Percentiles rank a stretch among this genome's conserved stretches.
These are phyloP conservation scores for Nakataea oryzae DNA, from an alignment of 2,329 filamentous ascomycete species.

Conservation along the genomic window DNA sequence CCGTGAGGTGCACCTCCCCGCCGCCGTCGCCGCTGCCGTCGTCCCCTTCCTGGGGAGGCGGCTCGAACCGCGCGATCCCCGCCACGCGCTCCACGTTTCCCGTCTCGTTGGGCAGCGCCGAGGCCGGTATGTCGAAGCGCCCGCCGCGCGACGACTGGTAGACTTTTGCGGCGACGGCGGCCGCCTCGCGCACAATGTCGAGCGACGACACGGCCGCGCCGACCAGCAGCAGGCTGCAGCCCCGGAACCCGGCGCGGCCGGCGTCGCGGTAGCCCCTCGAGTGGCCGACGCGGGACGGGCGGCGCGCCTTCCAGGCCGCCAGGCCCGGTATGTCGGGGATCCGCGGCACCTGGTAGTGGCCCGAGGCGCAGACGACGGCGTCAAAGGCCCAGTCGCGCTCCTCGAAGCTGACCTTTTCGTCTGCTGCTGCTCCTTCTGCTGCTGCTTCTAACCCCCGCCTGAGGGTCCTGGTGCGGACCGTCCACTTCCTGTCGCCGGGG, in stretches of 20 bases:
- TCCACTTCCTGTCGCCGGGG: constrained; percentile 31
- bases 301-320: constrained; percentile 40
- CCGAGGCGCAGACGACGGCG: constrained; percentile 54
- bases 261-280: constrained; percentile 65
- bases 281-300: constrained; percentile 45
- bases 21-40: too few relatives aligned
- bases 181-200: constrained; percentile 30
- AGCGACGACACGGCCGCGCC: constrained; percentile 38
- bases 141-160: constrained; percentile 49
- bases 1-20: constrained; percentile 10
- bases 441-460: constrained; percentile 1
- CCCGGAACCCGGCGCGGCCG: constrained; percentile 25
- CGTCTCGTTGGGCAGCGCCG: constrained; percentile 33
- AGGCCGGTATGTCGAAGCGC: constrained; percentile 44
- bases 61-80: constrained; percentile 34
- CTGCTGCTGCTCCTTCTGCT: background rate
- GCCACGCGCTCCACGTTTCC: constrained; percentile 37
- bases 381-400: constrained; percentile 37
- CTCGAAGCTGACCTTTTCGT: background rate
- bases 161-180: constrained; percentile 22
- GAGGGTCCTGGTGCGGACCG: constrained; percentile 36
- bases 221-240: constrained; percentile 35
- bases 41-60: too few relatives aligned
- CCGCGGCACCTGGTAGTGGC: constrained; percentile 55
- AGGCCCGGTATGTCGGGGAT: constrained; percentile 52